Evolutionary conservation across 2,329 filamentous ascomycete genomes (phyloP).

Genomic region (Colletotrichum gigasporum): DNA sequence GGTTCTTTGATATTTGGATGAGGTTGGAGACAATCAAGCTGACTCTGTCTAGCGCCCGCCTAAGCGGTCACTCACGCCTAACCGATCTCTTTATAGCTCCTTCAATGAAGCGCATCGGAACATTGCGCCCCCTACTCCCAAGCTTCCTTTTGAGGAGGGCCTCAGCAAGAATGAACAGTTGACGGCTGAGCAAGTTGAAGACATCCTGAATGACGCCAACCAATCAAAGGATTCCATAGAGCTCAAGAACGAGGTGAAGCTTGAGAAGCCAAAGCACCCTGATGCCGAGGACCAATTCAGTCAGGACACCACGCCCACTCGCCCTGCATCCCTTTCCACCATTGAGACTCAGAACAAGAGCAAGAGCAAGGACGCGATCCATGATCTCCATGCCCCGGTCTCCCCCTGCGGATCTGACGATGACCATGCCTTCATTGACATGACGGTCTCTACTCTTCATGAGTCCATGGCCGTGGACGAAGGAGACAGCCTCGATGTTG

Average conservation of each 20-base stretch:
- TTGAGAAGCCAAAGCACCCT: not conserved
- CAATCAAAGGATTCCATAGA: not conserved
- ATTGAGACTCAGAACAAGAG: not conserved
- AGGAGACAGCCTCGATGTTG: not conserved
- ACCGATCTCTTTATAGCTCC: slow-evolving; percentile 24
- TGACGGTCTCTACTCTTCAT: not conserved
- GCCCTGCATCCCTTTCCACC: not conserved
- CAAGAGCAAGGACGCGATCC: not conserved
- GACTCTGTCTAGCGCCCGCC: not conserved
- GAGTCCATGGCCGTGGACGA: not conserved
- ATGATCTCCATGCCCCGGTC: not conserved
- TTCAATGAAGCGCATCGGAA: slow-evolving; percentile 29
- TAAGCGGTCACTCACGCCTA: slow-evolving; percentile 29
- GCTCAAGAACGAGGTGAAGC: not conserved
- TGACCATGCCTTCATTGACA: slow-evolving; percentile 17
- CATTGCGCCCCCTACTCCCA: slow-evolving; percentile 19
- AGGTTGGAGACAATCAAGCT: not conserved
- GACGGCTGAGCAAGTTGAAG: slow-evolving; percentile 21
- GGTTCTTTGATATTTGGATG: not conserved
- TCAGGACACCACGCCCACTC: not conserved
- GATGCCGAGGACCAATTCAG: not conserved
- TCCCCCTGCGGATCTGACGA: slow-evolving; percentile 3
- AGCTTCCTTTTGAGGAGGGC: not conserved
- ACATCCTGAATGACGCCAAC: slow-evolving; percentile 3
- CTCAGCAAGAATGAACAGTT: not conserved